Evolutionary conservation across 176 grass and related monocot species (phyloP).

Genomic region (Musa schizocarpa): DNA sequence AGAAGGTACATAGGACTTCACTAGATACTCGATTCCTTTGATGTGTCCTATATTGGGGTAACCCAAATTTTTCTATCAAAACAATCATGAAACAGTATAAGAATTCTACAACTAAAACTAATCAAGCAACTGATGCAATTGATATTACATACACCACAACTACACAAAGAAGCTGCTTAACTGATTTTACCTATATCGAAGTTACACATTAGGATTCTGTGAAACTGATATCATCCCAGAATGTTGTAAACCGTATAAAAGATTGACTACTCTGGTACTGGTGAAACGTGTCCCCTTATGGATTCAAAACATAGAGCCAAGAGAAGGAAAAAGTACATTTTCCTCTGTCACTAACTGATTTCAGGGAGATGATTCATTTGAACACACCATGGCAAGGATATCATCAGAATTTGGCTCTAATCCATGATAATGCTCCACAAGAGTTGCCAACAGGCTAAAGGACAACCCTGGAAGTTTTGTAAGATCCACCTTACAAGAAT

Average conservation of each 20-base stretch:
- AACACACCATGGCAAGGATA: neutral
- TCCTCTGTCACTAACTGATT: neutral
- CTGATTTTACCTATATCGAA: slow-evolving; percentile 14
- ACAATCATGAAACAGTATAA: slow-evolving; percentile 10
- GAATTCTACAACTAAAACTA: neutral
- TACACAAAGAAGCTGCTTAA: slow-evolving; percentile 4
- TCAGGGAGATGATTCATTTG: neutral
- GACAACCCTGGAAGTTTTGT: neutral
- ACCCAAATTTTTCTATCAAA: slow-evolving; percentile 2
- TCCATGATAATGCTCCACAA: neutral
- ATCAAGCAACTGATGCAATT: slow-evolving; percentile 7
- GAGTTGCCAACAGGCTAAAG: neutral
- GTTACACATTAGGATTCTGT: slow-evolving; percentile 12
- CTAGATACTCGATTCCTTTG: neutral
- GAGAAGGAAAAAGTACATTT: neutral
- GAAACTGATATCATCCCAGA: slow-evolving; percentile 8
- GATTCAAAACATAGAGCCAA: neutral
- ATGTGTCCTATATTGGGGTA: neutral
- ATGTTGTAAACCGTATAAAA: neutral
- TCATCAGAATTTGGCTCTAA: neutral
- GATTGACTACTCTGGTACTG: neutral
- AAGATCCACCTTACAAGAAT: neutral
- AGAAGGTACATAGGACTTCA: neutral
- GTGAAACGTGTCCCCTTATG: neutral
- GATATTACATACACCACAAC: slow-evolving; percentile 14